Percentiles rank a stretch among this genome's conserved stretches.
Conservation (phyloP, 2,329 filamentous ascomycete species). For the Xylariales sp. region DNA sequence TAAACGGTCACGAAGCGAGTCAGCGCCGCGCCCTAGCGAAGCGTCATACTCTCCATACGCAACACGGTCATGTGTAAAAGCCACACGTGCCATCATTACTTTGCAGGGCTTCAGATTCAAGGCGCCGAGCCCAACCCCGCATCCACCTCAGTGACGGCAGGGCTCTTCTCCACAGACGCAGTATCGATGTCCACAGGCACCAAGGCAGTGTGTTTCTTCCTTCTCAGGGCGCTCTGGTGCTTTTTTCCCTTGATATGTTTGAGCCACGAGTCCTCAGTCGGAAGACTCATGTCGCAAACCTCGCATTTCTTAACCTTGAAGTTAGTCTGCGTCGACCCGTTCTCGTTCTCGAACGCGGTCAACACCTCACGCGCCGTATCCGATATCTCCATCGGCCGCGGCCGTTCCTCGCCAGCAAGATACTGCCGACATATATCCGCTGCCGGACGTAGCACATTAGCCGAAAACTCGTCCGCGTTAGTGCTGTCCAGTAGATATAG, state of each 20-base stretch:
- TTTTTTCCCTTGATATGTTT: slow-evolving; percentile 58
- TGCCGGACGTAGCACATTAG: slow-evolving; percentile 74
- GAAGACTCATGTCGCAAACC: slow-evolving; percentile 72
- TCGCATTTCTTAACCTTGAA: slow-evolving; percentile 70
- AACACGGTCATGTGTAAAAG: not conserved
- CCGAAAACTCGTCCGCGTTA: slow-evolving; percentile 70
- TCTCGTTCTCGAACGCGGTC: slow-evolving; percentile 66
- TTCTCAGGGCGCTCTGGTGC: slow-evolving; percentile 50
- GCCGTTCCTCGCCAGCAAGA: slow-evolving; percentile 66
- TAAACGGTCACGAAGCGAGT: not conserved
- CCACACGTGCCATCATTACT: not conserved
- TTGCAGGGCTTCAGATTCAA: not conserved
- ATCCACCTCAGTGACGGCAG: not conserved
- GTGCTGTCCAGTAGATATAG: slow-evolving; percentile 88
- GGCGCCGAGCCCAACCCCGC: not conserved
- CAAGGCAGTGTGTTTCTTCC: slow-evolving; percentile 47
- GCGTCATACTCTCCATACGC: too few relatives aligned
- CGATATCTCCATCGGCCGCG: slow-evolving; percentile 62
- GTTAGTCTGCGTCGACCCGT: slow-evolving; percentile 60
- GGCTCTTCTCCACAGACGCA: not conserved
- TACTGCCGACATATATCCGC: slow-evolving; percentile 71
- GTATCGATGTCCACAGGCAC: slow-evolving; percentile 38
- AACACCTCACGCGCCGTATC: slow-evolving; percentile 65
- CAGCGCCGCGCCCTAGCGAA: too few relatives aligned
- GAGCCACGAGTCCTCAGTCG: slow-evolving; percentile 66